These are phyloP conservation scores for Pichia sp. DNA, from an alignment of 1,139 yeast genomes.

Conservation along the genomic window DNA sequence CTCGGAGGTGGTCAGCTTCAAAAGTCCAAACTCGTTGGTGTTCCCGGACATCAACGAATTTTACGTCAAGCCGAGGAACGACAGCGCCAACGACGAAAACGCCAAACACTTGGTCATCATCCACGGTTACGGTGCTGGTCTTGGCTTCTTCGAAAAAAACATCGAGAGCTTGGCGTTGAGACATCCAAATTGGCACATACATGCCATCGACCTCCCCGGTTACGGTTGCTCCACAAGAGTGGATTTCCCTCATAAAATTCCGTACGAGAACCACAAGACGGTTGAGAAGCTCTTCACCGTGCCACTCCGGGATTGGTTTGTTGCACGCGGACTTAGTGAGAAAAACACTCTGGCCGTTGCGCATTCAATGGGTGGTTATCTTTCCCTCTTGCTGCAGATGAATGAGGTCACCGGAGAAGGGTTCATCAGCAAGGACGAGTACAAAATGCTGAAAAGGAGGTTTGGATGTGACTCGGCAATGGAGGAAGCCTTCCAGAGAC, in stretches of 20 bases:
- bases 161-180: slow-evolving; percentile 43
- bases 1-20: slow-evolving; percentile 30
- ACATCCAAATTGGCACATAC: slow-evolving; percentile 54
- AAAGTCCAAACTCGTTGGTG: slow-evolving; percentile 38
- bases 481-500: slow-evolving; percentile 5
- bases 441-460: slow-evolving; percentile 9
- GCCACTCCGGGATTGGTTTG: slow-evolving; percentile 45
- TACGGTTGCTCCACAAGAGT: slow-evolving; percentile 74
- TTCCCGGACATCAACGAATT: slow-evolving; percentile 59
- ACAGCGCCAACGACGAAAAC: slow-evolving; percentile 8
- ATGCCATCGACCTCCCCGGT: slow-evolving; percentile 70
- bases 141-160: slow-evolving; percentile 66
- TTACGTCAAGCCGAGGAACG: slow-evolving; percentile 45
- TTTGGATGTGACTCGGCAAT: background rate
- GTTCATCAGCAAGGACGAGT: slow-evolving; percentile 14
- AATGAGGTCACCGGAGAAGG: slow-evolving; percentile 16
- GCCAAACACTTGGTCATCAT: slow-evolving; percentile 57
- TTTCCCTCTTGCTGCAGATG: slow-evolving; percentile 41
- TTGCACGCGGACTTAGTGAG: slow-evolving; percentile 32
- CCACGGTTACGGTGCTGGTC: slow-evolving; percentile 79
- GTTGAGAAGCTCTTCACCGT: slow-evolving; percentile 55
- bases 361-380: slow-evolving; percentile 63
- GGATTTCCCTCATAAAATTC: slow-evolving; percentile 38
- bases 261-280: slow-evolving; percentile 27
- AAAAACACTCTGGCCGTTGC: slow-evolving; percentile 45